These are phyloP conservation scores for Diaporthe australafricana DNA, from an alignment of 2,329 filamentous ascomycete species.

Conservation along the genomic window DNA sequence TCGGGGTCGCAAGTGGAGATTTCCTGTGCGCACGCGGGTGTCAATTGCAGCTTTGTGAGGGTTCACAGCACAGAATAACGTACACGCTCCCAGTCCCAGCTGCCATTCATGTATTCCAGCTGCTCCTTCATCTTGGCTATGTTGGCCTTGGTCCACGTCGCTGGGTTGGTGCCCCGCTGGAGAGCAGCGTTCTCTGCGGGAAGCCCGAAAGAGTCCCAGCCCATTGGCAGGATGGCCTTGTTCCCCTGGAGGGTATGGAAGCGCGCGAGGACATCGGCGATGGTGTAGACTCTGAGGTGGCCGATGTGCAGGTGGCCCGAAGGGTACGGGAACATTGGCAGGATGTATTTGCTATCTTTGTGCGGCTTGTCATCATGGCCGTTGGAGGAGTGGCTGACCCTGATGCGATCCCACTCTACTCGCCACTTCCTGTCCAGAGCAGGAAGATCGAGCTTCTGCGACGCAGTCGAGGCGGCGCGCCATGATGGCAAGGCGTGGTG, in stretches of 20 bases:
- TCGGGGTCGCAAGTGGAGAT: conserved; percentile 84
- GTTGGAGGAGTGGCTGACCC: conserved; percentile 34
- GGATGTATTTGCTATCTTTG: conserved; percentile 70
- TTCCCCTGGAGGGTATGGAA: conserved; percentile 80
- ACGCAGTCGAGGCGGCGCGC: conserved; percentile 35
- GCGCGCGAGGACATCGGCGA: conserved; percentile 85
- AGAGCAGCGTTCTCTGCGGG: conserved; percentile 93
- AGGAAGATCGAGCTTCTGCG: conserved; percentile 56
- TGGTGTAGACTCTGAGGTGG: conserved; percentile 89
- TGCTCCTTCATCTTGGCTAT: conserved; percentile 89
- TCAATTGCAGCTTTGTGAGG: background rate
- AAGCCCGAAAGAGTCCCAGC: conserved; percentile 93
- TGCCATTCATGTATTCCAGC: conserved; percentile 80
- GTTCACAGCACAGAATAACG: conserved; percentile 46
- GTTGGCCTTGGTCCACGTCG: conserved; percentile 82
- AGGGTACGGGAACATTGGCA: conserved; percentile 95
- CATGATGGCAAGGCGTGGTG: conserved; percentile 17
- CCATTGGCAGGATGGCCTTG: conserved; percentile 87
- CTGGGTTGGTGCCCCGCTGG: conserved; percentile 82
- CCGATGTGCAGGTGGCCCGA: conserved; percentile 89
- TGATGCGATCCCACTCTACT: conserved; percentile 52
- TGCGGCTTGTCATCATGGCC: conserved; percentile 33
- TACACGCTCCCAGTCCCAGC: conserved; percentile 87
- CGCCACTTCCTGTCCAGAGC: conserved; percentile 66
- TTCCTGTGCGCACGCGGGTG: conserved; percentile 65